phyloP scores from a whole-genome alignment of 371 early-diverging fungal genomes.

The Mortierella sp. region DNA sequence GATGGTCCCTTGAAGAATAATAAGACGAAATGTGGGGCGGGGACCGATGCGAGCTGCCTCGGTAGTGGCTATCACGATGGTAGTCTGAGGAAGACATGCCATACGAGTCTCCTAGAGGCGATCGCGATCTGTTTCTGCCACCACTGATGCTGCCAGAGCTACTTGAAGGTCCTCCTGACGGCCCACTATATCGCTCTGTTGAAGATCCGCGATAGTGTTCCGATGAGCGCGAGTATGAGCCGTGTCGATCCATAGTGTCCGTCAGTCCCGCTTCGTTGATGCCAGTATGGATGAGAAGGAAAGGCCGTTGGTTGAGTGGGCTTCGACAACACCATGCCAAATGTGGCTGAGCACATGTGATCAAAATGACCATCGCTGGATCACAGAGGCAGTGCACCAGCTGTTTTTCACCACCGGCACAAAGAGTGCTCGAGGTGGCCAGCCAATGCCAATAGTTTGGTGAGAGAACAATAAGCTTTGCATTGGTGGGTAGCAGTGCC shows the following conservation, averaged over 20 bases:
- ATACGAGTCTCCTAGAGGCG: constrained; percentile 35
- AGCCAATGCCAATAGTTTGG: no score
- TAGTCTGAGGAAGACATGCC: constrained; percentile 28
- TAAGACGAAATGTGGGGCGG: constrained; percentile 45
- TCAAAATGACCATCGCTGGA: no score
- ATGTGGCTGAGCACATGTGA: no score
- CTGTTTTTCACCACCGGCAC: no score
- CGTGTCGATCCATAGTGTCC: constrained; percentile 48
- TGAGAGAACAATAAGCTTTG: no score
- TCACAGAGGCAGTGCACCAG: no score
- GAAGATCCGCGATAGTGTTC: constrained; percentile 46
- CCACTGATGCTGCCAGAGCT: constrained; percentile 8
- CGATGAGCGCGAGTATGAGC: constrained; percentile 46
- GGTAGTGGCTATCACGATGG: constrained; percentile 49
- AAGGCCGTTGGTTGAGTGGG: no score
- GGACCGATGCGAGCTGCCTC: constrained; percentile 41
- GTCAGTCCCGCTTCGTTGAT: constrained; percentile 1
- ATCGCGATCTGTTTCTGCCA: constrained; percentile 36
- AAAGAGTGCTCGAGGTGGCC: no score
- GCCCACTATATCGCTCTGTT: constrained; percentile 32
- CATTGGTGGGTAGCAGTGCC: no score
- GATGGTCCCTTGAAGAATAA: constrained; percentile 46
- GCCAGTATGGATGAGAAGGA: no score
- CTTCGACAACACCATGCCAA: no score
- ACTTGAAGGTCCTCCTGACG: constrained; percentile 20